Evolutionary conservation across 2,329 filamentous ascomycete genomes (phyloP), one percentile per base, ranked within the genome.

Genomic region (Epichloe sibirici): DNA sequence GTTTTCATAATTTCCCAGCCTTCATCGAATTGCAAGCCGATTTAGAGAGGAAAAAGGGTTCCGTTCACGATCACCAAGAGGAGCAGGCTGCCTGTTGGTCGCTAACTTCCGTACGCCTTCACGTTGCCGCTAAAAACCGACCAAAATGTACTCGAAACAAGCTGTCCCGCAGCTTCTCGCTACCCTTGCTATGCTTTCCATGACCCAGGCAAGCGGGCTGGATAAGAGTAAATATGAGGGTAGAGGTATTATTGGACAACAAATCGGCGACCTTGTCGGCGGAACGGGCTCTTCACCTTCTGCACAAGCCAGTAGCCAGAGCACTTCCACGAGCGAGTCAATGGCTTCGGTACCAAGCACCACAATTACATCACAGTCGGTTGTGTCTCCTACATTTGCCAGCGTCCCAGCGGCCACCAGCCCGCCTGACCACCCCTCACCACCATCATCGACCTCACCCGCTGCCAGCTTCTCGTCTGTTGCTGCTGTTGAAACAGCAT

Each of bases 141-240:
- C 5, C 45, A 46, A 40, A 52, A 81, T 81, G 78, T 73, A 74
- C 61, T 65, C 71, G 31, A 66, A 65, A 51, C 70, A 70, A 53
- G 58, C 74, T 48, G 54, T 77, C 37, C 68, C 73, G 60, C 62
- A 79, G 54, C 63, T 80, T 53, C 61, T 78, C 56, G 64, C 77
- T 58, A 74, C 73, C 44, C 65, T 79, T 49, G 74, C 74, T 44
- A 62, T 76, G 53, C 56, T 72, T 51, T 69, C 68, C 45, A 65
- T 74, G 39, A 72, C 72, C 45, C 74, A 78, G 59, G 76, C 69
- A 49, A 62, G 65, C 31, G 63, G 61, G 59, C 53, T 65, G 55
- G 56, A 68, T 56, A 38, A 55, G 43, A 56, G 57, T 54, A 53
- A 48, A 46, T 17, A 57, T 21, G 55, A 57, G 25, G 57, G 51